These are phyloP conservation scores for Thraustochytrium sp. DNA, from an alignment of 352 stramenopile genomes.

Conservation along the genomic window DNA sequence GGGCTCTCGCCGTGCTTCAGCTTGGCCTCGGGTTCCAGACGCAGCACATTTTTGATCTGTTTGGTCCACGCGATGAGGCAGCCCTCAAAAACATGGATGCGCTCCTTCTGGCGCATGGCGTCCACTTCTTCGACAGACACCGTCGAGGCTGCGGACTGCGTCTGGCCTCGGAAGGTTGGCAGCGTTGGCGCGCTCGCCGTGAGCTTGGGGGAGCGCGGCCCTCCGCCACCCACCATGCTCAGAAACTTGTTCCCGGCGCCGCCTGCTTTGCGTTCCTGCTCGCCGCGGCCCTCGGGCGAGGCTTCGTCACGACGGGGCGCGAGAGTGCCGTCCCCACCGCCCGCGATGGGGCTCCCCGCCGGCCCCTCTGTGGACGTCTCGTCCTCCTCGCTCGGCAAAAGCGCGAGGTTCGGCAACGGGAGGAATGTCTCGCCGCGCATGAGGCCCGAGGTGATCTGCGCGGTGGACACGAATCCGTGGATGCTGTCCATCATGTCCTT, in stretches of 20 bases:
- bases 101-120: background rate
- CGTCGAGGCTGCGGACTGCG: too few species aligned
- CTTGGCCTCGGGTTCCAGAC: constrained; percentile 84
- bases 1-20: constrained; percentile 86
- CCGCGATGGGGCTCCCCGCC: too few species aligned
- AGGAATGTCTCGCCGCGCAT: constrained; percentile 94
- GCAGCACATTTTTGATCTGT: constrained; percentile 95
- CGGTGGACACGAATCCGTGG: constrained; percentile 89
- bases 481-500: constrained; percentile 94
- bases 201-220: background rate
- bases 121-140: too few species aligned
- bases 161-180: background rate
- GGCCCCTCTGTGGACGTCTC: background rate
- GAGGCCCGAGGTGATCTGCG: constrained; percentile 90
- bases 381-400: background rate
- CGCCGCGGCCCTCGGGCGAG: background rate
- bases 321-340: too few species aligned
- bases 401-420: constrained; percentile 67
- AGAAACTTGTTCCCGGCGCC: background rate
- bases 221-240: background rate
- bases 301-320: background rate
- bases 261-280: background rate
- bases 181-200: constrained; percentile 1
- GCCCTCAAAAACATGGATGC: constrained; percentile 89
- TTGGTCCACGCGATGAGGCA: constrained; percentile 98